These are phyloP conservation scores for Amanita subjunquillea DNA, from an alignment of 768 basidiomycete genomes.

Conservation along the genomic window DNA sequence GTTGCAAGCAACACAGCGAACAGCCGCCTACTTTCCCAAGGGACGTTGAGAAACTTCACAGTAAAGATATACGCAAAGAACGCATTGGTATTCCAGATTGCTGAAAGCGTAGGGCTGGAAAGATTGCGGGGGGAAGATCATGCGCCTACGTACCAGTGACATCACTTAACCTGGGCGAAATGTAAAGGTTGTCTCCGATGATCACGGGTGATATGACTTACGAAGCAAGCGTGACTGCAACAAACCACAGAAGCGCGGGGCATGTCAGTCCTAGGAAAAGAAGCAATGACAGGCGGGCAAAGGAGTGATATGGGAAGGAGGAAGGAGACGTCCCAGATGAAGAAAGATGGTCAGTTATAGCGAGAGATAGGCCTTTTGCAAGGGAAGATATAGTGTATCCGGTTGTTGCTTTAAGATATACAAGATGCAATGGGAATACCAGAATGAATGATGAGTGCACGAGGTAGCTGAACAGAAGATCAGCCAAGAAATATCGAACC, in stretches of 20 bases:
- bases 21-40: constrained; percentile 56
- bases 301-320: constrained; percentile 25
- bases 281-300: constrained; percentile 25
- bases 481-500: neutral
- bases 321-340: constrained; percentile 21
- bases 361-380: constrained; percentile 38
- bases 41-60: constrained; percentile 54
- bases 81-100: constrained; percentile 82
- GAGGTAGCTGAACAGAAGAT: constrained; percentile 48
- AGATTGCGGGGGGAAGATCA: constrained; percentile 5
- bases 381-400: constrained; percentile 37
- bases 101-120: constrained; percentile 13
- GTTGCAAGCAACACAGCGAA: constrained; percentile 74
- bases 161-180: constrained; percentile 54
- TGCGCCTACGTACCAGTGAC: constrained; percentile 45
- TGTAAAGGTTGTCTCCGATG: constrained; percentile 5
- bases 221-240: constrained; percentile 60
- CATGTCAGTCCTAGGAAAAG: constrained; percentile 50
- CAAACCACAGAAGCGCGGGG: constrained; percentile 70
- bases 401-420: constrained; percentile 46
- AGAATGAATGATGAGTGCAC: constrained; percentile 77
- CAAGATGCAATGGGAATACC: constrained; percentile 75
- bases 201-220: constrained; percentile 28
- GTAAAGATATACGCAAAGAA: constrained; percentile 88
- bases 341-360: constrained; percentile 37